Evolutionary conservation across 805 yeast genomes (phyloP).

Genomic region (Candida dajiaensis): DNA sequence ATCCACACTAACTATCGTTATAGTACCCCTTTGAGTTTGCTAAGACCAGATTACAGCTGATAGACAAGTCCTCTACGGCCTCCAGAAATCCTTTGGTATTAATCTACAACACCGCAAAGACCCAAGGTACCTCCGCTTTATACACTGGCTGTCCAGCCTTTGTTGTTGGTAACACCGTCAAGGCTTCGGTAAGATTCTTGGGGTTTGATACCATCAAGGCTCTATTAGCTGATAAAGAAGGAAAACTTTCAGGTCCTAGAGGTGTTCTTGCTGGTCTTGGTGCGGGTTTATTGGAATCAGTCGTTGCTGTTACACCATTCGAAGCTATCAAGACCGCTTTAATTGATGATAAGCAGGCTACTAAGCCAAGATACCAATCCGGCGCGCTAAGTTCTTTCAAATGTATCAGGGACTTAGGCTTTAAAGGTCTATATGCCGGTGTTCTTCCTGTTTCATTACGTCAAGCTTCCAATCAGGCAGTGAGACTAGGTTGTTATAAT

Average conservation of each 20-base stretch:
- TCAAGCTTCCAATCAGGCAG: slow-evolving; percentile 95
- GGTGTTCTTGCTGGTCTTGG: slow-evolving; percentile 97
- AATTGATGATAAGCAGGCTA: slow-evolving; percentile 83
- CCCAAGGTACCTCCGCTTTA: slow-evolving; percentile 72
- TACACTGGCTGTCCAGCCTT: slow-evolving; percentile 97
- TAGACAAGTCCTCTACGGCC: slow-evolving; percentile 54
- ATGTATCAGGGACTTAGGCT: slow-evolving; percentile 70
- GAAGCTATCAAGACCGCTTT: slow-evolving; percentile 95
- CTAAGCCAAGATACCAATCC: slow-evolving; percentile 70
- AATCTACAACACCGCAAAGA: slow-evolving; percentile 65
- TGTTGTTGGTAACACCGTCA: slow-evolving; percentile 91
- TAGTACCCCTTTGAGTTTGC: slow-evolving; percentile 94
- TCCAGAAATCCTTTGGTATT: slow-evolving; percentile 82
- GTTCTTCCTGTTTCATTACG: slow-evolving; percentile 88
- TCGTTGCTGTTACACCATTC: slow-evolving; percentile 92
- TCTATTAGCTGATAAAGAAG: slow-evolving; percentile 71
- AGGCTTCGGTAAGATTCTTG: slow-evolving; percentile 90
- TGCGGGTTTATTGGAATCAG: slow-evolving; percentile 89
- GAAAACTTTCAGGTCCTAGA: slow-evolving; percentile 81
- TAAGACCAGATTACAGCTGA: slow-evolving; percentile 84
- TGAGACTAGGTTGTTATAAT: slow-evolving; percentile 88
- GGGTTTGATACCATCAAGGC: slow-evolving; percentile 88
- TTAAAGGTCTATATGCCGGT: slow-evolving; percentile 83
- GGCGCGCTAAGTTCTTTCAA: slow-evolving; percentile 41
- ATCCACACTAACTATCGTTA: background rate